phyloP scores from a whole-genome alignment of 306 rosid genomes.

The Echinosophora koreensis region DNA sequence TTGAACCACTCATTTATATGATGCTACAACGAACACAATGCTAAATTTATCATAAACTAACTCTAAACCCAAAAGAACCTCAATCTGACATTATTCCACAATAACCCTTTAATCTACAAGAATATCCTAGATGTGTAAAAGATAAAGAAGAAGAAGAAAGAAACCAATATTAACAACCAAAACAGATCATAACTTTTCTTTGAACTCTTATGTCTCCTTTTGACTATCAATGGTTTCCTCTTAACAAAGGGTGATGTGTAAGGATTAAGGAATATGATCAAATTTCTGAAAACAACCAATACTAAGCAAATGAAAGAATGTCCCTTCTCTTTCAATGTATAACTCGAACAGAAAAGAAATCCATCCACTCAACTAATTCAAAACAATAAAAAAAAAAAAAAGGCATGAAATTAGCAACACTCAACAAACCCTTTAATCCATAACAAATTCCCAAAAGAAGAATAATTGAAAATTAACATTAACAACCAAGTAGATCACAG shows the following conservation, averaged over 20 bases:
- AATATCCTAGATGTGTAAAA: too few species aligned
- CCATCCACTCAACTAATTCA: slow-evolving; percentile 15
- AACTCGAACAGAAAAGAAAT: slow-evolving; percentile 1
- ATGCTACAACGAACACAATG: too few species aligned
- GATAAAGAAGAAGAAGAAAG: too few species aligned
- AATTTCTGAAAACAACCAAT: background rate
- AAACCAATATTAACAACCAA: slow-evolving; percentile 10
- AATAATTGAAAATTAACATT: slow-evolving; percentile 1
- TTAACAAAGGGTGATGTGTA: background rate
- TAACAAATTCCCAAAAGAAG: background rate
- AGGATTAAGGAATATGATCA: background rate
- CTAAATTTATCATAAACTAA: too few species aligned
- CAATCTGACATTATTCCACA: too few species aligned
- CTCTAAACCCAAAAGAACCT: too few species aligned
- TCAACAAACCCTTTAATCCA: background rate
- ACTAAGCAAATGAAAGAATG: slow-evolving; percentile 1
- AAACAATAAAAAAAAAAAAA: background rate
- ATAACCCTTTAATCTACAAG: too few species aligned
- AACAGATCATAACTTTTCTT: background rate
- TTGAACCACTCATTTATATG: too few species aligned
- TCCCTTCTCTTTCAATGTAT: background rate
- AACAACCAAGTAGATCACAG: background rate
- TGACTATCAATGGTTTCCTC: background rate
- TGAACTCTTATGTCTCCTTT: background rate
- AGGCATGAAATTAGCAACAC: background rate